Evolutionary conservation across 1,139 yeast genomes (phyloP), one percentile per base, ranked within the genome.

Genomic region (Yarrowia galli): DNA sequence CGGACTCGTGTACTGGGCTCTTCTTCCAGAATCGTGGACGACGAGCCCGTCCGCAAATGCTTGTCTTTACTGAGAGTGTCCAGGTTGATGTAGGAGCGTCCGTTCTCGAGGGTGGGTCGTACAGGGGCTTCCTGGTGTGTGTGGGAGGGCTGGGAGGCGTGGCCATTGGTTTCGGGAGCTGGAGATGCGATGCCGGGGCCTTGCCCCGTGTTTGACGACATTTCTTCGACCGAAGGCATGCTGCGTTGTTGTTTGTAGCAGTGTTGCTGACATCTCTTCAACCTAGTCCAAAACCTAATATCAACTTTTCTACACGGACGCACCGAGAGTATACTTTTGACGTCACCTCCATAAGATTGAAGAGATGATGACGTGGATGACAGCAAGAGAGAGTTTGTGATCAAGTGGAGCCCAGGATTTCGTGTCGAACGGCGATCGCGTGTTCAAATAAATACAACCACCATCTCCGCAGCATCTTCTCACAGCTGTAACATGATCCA

Each of bases 61-160:
- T 46, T 61, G 18, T 61, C 66, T 61, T 61, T 46, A 43, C 56
- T 61, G 56, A 61, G 66, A 38, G 9, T 22, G 66, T 45, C 56
- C 43, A 61, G 56, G 56, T 61, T 61, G 66, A 61, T 48, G 66
- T 61, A 61, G 16, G 66, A 61, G 25, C 66, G 66, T 35, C 66
- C 66, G 28, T 61, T 61, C 15, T 61, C 66, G 10, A 61, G 56
- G 18, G 46, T 40, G 23, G 54, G 66, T 12, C 54, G 43, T 13
- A 35, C 25, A 16, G 20, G 54, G 6, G 56, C 18, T 23, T 45
- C 48, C n/a, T 18, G 65, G 10, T 45, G 53, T 15, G 51, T 8
- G 38, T 20, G 2, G 15, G 46, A 16, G 18, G 65, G 54, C 36
- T 53, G 60, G 36, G 43, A n/a, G 45, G 45, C 15, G 23, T 54